Base-by-base conservation (phyloP, 148 eudicot genomes). In the Mesembryanthemum crystallinum region DNA sequence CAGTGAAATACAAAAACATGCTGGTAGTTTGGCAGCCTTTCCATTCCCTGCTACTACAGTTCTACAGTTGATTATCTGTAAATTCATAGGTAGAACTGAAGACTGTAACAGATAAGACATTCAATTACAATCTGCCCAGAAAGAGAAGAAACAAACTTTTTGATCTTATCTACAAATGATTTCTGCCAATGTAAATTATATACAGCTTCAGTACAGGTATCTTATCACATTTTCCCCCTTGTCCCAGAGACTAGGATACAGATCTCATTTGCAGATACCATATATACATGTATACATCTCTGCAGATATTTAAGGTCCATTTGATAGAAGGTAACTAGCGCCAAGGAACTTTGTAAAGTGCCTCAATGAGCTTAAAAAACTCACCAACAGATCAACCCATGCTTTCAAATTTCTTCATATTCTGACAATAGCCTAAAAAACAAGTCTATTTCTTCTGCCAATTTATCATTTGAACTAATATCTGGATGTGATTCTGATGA, bases 391-490 rank as follows among this genome's bases (percentile, higher is more conserved):
- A 47, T 33, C 35, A 62, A 43, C 25, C 51, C 79, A 80, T 10
- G 63, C 23, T 27, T 63, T 76, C 64, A 65, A 35, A 45, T 33
- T 42, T 81, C 77, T 43, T 77, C 87, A 67, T 66, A 77, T 77
- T 88, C 85, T 84, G 79, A 73, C 33, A 81, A 47, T 62, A 83
- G 76, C 80, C 75, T 81, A 7, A 82, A 83, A 70, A 87, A 92
- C 66, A 85, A 69, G 23, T 92, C 97, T 75, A 87, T 87, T 85
- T 94, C 96, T 86, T 83, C 86, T 63, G 85, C 75, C 52, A 92
- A 74, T 73, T 82, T 73, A 71, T 66, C 75, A 43, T 74, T 85
- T 12, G 55, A 61, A 42, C 45, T 52, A 23, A 30, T 51, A 39
- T 82, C 81, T 15, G 69, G 63, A 79, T 72, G 80, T 62, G 87